Evolutionary conservation across 1,284 basidiomycete genomes (phyloP), one percentile per base, ranked within the genome.

Genomic region (Pseudozyma flocculosa): DNA sequence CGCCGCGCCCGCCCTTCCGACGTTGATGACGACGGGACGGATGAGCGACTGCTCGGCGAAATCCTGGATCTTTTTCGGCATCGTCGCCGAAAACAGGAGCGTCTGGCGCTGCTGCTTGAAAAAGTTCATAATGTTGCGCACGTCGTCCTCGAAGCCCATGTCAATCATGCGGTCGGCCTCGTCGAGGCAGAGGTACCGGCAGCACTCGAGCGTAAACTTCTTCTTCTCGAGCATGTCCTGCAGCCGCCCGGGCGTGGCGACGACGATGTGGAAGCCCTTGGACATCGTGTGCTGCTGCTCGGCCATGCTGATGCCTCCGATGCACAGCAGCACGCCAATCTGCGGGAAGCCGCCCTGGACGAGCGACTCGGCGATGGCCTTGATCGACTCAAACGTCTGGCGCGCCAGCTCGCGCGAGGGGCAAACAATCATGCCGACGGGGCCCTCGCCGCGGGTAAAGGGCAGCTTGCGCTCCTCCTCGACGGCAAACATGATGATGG

Each of bases 91-190:
- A 78, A 98, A 98, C 15, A 99, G 82, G 1, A 98, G 82, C 0
- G 95, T 98, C 81, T 99, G 95, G 3, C 94, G 85, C 84, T 99
- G 95, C 61, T 89, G 85, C 22, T 89, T 93, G 84, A 97, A 97
- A 79, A 91, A 96, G 67, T 88, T 92, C 91, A 98, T 96, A 72
- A 99, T 95, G 74, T 92, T 94, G 53, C 94, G 84, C 24, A 99
- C 92, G 72, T 98, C 94, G 52, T 98, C 95, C 79, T 98, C 95
- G 72, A 99, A 99, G 0, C 94, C 95, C 79, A 97, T 84, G 75
- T 98, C 95, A 63, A 99, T 94, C 95, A 99, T 98, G 46, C 95
- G 83, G 80, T 98, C 95, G 0, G 95, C 95, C 80, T 99, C 95
- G 80, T 99, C 95, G 86, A 99, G 91, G 76, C 93, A 97, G 4